A percentile compares a stretch with the other conserved stretches of the same genome.
Conservation (phyloP, 2,329 filamentous ascomycete species). For the Bipolaris cookei region DNA sequence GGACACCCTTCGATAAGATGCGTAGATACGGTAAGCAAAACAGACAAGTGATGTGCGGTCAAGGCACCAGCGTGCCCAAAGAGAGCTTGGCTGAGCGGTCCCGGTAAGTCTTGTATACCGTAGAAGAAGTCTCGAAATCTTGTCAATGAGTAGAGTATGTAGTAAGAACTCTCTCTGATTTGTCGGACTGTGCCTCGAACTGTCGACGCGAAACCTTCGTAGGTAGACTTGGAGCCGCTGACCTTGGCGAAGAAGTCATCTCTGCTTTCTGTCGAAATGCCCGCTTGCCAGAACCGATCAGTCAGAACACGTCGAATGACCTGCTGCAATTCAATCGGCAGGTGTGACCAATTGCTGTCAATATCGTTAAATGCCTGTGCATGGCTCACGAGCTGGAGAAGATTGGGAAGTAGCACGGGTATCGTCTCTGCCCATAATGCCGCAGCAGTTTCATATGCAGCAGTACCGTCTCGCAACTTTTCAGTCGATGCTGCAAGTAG, state of each 20-base stretch:
- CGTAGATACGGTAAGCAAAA: slow-evolving; percentile 86
- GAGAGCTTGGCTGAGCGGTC: slow-evolving; percentile 80
- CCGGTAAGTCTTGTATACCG: slow-evolving; percentile 82
- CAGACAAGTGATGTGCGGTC: slow-evolving; percentile 90
- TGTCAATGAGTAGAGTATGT: slow-evolving; percentile 92
- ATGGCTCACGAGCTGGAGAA: slow-evolving; percentile 85
- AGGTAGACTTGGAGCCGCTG: slow-evolving; percentile 82
- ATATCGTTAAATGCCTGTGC: slow-evolving; percentile 92
- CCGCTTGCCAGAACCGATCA: slow-evolving; percentile 97
- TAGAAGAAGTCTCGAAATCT: slow-evolving; percentile 88
- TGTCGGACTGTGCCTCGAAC: slow-evolving; percentile 88
- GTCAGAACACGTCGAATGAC: slow-evolving; percentile 85
- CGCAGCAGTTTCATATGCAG: slow-evolving; percentile 76
- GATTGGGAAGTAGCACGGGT: slow-evolving; percentile 79
- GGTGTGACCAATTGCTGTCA: slow-evolving; percentile 73
- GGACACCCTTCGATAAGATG: slow-evolving; percentile 94
- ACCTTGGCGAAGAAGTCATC: slow-evolving; percentile 96
- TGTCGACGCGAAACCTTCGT: slow-evolving; percentile 92
- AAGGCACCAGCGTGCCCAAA: slow-evolving; percentile 82
- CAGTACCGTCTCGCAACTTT: slow-evolving; percentile 75
- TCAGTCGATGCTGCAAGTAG: slow-evolving; percentile 94
- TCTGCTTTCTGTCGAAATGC: slow-evolving; percentile 92
- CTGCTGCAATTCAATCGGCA: slow-evolving; percentile 75
- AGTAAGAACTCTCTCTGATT: slow-evolving; percentile 91
- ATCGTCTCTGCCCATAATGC: slow-evolving; percentile 86